Evolutionary conservation across 140 eudicot species (phyloP), one percentile per base, ranked within the genome.

Genomic region (Flaveria floridana): DNA sequence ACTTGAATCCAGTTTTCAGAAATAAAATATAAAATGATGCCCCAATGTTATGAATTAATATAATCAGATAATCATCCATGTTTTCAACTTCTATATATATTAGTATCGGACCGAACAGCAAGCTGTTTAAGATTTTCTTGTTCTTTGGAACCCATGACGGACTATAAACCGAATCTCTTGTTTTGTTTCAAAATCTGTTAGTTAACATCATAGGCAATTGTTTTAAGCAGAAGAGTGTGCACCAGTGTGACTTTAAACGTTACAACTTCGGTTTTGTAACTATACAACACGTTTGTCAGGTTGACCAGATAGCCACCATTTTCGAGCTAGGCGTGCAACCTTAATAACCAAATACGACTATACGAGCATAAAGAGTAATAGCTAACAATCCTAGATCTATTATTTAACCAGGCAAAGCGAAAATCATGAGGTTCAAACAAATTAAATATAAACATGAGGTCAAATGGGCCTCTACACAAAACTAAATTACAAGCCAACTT

Each of bases 391-490:
- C 20, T 59, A 19, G 42, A 20, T 18, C 67, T n/a, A 58, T 44
- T 19, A 15, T 2, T 15, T 4, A 64, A 34, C 15, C 48, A 65
- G 16, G 30, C 6, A 21, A 26, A 74, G 19, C 3, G 15, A 58
- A 58, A 19, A 51, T 2, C 14, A 30, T 16, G 10, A 20, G 8
- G 25, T 50, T 23, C 26, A 61, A 69, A 80, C 72, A 76, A 81
- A 76, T 77, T 26, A 53, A 11, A 50, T 67, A 72, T 72, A 67
- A 76, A 58, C 68, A 44, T 39, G 74, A 73, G 86, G 83, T 82
- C 86, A 82, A 82, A 82, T 82, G 80, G 86, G 86, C 86, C 86
- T 80, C 50, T 3, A 34, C 3, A 59, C 53, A 51, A 76, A 77
- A 83, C 83, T 83, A 83, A 70, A 58, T 58, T 63, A 75, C 76